Percentiles rank a stretch among this genome's conserved stretches.
Conservation (phyloP, 257 asterid species). For the Lithospermum erythrorhizon region DNA sequence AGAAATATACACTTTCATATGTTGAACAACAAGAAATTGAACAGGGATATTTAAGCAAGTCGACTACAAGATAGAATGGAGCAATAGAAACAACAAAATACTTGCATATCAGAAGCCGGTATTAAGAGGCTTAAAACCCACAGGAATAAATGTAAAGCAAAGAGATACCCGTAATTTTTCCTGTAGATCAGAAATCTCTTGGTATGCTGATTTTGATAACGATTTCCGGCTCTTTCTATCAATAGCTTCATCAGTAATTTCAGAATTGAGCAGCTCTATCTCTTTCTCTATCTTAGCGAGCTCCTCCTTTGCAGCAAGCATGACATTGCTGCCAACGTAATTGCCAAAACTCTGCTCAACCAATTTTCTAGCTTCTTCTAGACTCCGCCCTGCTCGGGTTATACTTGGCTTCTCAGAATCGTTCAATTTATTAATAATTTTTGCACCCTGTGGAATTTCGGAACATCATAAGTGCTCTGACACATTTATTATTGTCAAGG, state of each 20-base stretch:
- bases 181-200: slow-evolving; percentile 76
- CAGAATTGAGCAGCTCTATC: slow-evolving; percentile 59
- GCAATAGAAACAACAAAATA: neutral
- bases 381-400: slow-evolving; percentile 64
- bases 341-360: slow-evolving; percentile 98
- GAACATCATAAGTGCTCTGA: slow-evolving; percentile 11
- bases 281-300: slow-evolving; percentile 70
- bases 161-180: slow-evolving; percentile 69
- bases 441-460: slow-evolving; percentile 60
- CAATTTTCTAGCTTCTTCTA: slow-evolving; percentile 93
- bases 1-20: slow-evolving; percentile 3
- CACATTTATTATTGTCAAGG: slow-evolving; percentile 7
- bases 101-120: no score
- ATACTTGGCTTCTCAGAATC: slow-evolving; percentile 41
- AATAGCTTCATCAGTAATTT: slow-evolving; percentile 82
- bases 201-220: slow-evolving; percentile 54
- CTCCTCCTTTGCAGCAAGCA: slow-evolving; percentile 95
- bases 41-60: neutral
- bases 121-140: neutral
- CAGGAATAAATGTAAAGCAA: neutral
- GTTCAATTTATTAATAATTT: slow-evolving; percentile 48
- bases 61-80: neutral
- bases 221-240: slow-evolving; percentile 59
- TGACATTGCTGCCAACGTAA: slow-evolving; percentile 95
- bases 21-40: neutral